A percentile compares a stretch with the other conserved stretches of the same genome.
phyloP scores from a whole-genome alignment of 257 asterid genomes.

The Gynochthodes officinalis region DNA sequence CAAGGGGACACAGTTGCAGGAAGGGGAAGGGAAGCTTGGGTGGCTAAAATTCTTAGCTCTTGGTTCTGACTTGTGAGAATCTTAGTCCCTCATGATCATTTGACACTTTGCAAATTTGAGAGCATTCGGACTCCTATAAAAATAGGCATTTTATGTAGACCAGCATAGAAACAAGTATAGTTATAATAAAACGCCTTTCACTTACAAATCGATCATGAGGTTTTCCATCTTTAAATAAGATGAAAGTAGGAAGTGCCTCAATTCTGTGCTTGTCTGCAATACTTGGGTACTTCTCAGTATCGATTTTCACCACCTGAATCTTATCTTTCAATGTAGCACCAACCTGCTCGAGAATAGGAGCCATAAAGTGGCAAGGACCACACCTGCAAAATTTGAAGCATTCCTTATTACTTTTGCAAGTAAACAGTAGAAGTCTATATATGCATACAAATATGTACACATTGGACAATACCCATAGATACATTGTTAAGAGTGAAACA shows the following conservation, averaged over 20 bases:
- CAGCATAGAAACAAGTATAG: not conserved
- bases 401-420: not conserved
- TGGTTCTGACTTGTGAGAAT: not conserved
- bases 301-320: conserved; percentile 84
- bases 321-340: conserved; percentile 60
- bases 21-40: too few relatives aligned
- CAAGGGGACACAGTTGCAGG: not conserved
- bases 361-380: conserved; percentile 97
- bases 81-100: too few relatives aligned
- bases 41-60: not conserved
- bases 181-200: conserved; percentile 13
- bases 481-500: too few relatives aligned
- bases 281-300: conserved; percentile 83
- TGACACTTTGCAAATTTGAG: not conserved
- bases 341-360: conserved; percentile 78
- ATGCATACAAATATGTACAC: too few relatives aligned
- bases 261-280: conserved; percentile 74
- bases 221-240: conserved; percentile 82
- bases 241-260: conserved; percentile 90
- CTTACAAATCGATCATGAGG: conserved; percentile 92
- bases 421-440: not conserved
- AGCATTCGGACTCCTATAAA: not conserved
- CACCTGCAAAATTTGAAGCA: conserved; percentile 54
- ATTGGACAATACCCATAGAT: too few relatives aligned
- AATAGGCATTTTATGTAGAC: not conserved